Conservation (phyloP, 495 filamentous ascomycete genomes). For the Penicillium salamii region DNA sequence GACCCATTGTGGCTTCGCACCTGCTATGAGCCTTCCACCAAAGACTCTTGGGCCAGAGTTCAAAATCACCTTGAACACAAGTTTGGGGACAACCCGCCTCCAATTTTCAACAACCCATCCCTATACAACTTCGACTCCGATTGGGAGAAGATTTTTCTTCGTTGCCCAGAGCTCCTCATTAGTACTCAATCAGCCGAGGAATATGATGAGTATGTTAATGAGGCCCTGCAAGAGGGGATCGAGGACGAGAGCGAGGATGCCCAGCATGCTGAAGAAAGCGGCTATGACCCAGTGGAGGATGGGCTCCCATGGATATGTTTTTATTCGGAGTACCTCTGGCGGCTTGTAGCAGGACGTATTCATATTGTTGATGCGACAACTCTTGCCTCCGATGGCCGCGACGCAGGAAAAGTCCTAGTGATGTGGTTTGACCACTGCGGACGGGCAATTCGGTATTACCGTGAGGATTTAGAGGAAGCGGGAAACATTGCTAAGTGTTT, state of each 20-base stretch:
- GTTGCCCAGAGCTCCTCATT: background rate
- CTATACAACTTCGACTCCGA: constrained; percentile 6
- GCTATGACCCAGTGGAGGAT: constrained; percentile 7
- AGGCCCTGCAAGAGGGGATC: background rate
- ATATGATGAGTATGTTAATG: background rate
- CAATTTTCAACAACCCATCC: constrained; percentile 3
- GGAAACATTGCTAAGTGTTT: background rate
- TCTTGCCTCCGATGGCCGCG: constrained; percentile 5
- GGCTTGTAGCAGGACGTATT: background rate
- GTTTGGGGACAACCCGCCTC: background rate
- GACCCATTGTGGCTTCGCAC: constrained; percentile 4
- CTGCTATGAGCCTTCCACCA: constrained; percentile 4
- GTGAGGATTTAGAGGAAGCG: background rate
- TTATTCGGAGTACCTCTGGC: background rate
- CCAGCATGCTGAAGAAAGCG: background rate
- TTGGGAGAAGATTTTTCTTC: constrained; percentile 5
- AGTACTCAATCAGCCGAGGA: background rate
- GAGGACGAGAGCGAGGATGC: background rate
- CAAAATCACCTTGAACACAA: background rate
- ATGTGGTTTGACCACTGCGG: constrained; percentile 10
- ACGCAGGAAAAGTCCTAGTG: constrained; percentile 8
- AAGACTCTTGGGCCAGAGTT: background rate
- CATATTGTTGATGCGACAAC: constrained; percentile 9
- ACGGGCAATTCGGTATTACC: constrained; percentile 4
- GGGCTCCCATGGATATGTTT: background rate